These are phyloP conservation scores for Phoma herbarum DNA, from an alignment of 2,329 filamentous ascomycete species.

Conservation along the genomic window DNA sequence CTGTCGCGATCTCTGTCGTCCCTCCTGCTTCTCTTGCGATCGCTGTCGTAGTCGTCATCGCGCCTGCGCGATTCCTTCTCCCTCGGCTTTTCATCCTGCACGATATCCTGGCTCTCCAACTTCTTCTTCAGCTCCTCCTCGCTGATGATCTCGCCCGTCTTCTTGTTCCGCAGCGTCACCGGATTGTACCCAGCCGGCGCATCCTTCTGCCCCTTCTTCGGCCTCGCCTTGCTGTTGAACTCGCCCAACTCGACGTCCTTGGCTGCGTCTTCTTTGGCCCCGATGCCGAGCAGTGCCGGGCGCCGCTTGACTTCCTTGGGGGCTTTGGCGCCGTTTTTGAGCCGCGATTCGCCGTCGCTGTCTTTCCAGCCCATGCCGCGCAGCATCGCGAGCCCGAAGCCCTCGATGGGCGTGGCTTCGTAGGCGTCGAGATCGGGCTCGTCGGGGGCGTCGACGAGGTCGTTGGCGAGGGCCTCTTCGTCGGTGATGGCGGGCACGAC, in stretches of 20 bases:
- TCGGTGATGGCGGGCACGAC: constrained; percentile 55
- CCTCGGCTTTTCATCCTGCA: constrained; percentile 49
- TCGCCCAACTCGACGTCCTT: constrained; percentile 74
- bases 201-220: constrained; percentile 57
- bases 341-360: constrained; percentile 63
- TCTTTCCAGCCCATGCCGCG: constrained; percentile 96
- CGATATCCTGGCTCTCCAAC: constrained; percentile 59
- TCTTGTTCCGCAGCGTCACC: constrained; percentile 67
- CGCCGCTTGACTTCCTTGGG: constrained; percentile 73
- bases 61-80: constrained; percentile 4
- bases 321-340: constrained; percentile 54
- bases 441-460: constrained; percentile 76
- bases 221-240: constrained; percentile 67
- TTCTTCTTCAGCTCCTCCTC: constrained; percentile 67
- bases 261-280: constrained; percentile 78
- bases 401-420: constrained; percentile 87
- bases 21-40: constrained; percentile 3
- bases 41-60: constrained; percentile 28
- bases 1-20: constrained; percentile 27
- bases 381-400: constrained; percentile 89
- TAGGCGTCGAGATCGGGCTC: constrained; percentile 84
- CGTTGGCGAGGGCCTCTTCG: constrained; percentile 75
- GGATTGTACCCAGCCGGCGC: constrained; percentile 66
- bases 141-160: constrained; percentile 68
- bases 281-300: constrained; percentile 84